Evolutionary conservation across 2,329 filamentous ascomycete species (phyloP).

Genomic region (Clonostachys solani): DNA sequence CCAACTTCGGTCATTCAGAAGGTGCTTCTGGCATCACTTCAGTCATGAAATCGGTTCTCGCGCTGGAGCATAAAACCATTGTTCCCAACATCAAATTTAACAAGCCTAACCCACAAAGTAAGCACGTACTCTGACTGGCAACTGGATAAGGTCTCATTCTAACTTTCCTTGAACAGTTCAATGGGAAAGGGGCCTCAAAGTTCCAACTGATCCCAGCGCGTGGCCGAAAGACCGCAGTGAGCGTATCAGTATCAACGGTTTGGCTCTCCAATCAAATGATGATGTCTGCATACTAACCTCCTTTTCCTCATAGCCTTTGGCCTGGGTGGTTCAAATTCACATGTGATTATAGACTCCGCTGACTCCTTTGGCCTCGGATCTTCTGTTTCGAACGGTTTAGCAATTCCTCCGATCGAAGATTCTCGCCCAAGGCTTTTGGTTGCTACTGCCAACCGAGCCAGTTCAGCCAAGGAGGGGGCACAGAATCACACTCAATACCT

Average conservation of each 20-base stretch:
- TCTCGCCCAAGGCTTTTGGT: too few species aligned
- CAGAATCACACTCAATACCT: background rate
- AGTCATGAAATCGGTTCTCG: slow-evolving; percentile 33
- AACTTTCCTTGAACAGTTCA: too few species aligned
- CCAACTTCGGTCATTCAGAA: slow-evolving; percentile 36
- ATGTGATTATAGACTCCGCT: slow-evolving; percentile 16
- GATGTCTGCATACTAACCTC: too few species aligned
- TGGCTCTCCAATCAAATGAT: slow-evolving; percentile 25
- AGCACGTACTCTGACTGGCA: too few species aligned
- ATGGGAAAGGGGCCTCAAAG: slow-evolving; percentile 6
- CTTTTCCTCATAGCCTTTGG: slow-evolving; percentile 6
- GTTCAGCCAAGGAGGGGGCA: too few species aligned
- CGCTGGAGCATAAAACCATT: slow-evolving; percentile 32
- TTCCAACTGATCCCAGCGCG: slow-evolving; percentile 11
- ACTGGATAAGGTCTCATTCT: too few species aligned
- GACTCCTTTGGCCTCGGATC: slow-evolving; percentile 4
- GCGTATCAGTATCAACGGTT: slow-evolving; percentile 25
- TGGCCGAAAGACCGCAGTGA: slow-evolving; percentile 16
- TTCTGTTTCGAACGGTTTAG: background rate
- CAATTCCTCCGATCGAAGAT: too few species aligned
- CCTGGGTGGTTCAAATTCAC: slow-evolving; percentile 25
- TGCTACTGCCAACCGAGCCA: too few species aligned
- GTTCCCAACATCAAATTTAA: slow-evolving; percentile 34
- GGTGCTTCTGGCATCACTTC: slow-evolving; percentile 34
- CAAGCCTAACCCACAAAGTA: slow-evolving; percentile 22